Evolutionary conservation across 2,329 filamentous ascomycete genomes (phyloP).

Genomic region (Ophiostoma ips): DNA sequence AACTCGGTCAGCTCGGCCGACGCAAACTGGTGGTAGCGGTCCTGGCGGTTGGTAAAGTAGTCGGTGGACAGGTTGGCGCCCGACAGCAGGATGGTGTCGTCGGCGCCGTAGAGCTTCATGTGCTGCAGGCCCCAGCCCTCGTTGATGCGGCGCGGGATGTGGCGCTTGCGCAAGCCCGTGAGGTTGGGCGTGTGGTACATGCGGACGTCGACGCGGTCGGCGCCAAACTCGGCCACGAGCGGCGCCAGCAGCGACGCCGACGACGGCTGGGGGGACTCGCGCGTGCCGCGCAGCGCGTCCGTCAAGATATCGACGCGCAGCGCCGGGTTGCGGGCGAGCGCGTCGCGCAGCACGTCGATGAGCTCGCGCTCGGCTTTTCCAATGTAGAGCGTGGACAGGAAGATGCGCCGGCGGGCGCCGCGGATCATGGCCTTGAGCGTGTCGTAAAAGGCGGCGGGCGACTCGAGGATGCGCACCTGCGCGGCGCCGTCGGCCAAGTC

Average conservation of each 20-base stretch:
- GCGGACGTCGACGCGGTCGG: conserved; percentile 74
- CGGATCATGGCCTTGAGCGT: conserved; percentile 81
- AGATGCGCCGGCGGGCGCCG: conserved; percentile 64
- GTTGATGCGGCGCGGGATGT: conserved; percentile 81
- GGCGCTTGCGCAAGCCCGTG: conserved; percentile 69
- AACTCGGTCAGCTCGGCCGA: conserved; percentile 70
- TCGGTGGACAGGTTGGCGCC: conserved; percentile 85
- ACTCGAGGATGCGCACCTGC: conserved; percentile 64
- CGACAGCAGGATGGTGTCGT: conserved; percentile 90
- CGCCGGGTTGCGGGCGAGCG: conserved; percentile 58
- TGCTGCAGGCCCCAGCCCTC: conserved; percentile 97
- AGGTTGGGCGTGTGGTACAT: conserved; percentile 98
- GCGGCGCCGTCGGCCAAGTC: conserved; percentile 55
- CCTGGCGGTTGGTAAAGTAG: conserved; percentile 93
- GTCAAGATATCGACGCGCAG: conserved; percentile 81
- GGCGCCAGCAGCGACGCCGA: conserved; percentile 79
- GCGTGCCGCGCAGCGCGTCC: conserved; percentile 78
- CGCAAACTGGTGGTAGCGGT: conserved; percentile 83
- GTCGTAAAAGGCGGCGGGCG: conserved; percentile 81
- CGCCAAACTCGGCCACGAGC: conserved; percentile 70
- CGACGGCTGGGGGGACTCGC: conserved; percentile 74
- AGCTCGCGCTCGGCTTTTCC: conserved; percentile 86
- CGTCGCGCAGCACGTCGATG: conserved; percentile 58
- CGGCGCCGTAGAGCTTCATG: conserved; percentile 95
- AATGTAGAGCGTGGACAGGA: conserved; percentile 92